Evolutionary conservation across 306 rosid species (phyloP).

Genomic region (Luffa aegyptiaca): DNA sequence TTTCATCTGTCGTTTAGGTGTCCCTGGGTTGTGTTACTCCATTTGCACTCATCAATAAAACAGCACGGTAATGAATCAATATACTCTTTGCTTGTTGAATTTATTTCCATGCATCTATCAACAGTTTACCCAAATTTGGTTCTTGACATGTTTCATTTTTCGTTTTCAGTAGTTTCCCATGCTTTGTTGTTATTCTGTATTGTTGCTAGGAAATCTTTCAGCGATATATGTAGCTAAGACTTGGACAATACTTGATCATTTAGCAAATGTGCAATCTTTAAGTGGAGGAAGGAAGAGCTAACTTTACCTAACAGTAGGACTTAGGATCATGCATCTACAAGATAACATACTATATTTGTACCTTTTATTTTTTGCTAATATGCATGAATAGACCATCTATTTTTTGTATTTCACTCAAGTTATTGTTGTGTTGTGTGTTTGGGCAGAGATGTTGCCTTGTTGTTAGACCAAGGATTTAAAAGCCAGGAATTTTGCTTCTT

Average conservation of each 20-base stretch:
- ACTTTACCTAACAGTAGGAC: not conserved
- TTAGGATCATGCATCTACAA: not conserved
- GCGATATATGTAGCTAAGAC: not conserved
- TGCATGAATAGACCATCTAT: not conserved
- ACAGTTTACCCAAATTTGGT: not conserved
- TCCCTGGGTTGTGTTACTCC: conserved; percentile 89
- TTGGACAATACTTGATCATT: not conserved
- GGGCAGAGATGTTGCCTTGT: conserved; percentile 74
- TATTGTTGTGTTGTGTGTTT: not conserved
- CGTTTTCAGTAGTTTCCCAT: not conserved
- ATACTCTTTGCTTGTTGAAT: not conserved
- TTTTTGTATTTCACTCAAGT: not conserved
- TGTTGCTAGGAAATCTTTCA: not conserved
- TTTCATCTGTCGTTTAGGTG: conserved; percentile 41
- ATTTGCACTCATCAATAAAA: conserved; percentile 73
- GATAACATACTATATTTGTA: not conserved
- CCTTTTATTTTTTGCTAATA: not conserved
- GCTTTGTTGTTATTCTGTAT: not conserved
- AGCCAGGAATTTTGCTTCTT: conserved; percentile 62
- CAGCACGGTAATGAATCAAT: conserved; percentile 52
- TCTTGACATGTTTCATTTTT: not conserved
- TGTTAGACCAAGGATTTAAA: conserved; percentile 83
- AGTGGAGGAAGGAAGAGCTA: not conserved
- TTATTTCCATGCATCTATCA: not conserved
- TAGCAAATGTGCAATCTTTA: not conserved